Base-by-base conservation (phyloP, 2,329 filamentous ascomycete genomes). In the Cyclaneusma minus region DNA sequence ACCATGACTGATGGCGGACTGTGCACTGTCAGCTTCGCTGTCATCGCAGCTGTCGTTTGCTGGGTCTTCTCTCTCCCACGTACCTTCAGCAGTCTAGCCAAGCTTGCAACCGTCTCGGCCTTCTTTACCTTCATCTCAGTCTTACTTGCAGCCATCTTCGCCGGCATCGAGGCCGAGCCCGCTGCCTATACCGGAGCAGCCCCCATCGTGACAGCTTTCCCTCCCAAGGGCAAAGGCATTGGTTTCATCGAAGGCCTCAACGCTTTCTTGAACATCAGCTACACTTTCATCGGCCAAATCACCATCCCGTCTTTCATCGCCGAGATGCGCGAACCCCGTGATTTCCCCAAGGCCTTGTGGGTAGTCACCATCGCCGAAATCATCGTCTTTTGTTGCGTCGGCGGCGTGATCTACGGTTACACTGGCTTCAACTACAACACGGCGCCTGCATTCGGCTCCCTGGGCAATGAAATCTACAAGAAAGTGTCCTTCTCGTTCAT, bases 241-340 rank as follows among this genome's bases (percentile, higher is more conserved):
- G 79, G 77, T 0, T 93, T 91, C 39, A 80, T 92, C 3, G 58
- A 64, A 3, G 84, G 75, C 13, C 75, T 92, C 63, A 83, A 73
- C 28, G 85, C 85, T 0, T 93, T 93, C 52, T 64, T 94, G 49
- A 94, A 94, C 53, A 94, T 94, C 46, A 82, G 75, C 53, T 94
- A 93, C 49, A 93, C 85, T 1, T 93, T 94, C 47, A 93, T 94
- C 39, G 85, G 85, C 0, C 85, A 94, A 48, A 92, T 93, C 42
- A 93, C 85, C 0, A 63, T 94, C 9, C 85, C 85, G 1, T 87
- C 79, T 40, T 94, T 94, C 56, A 94, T 94, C 37, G 84, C 85
- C 3, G 85, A 94, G 52, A 94, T 94, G 85, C 79, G 59, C 30
- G 62, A 73, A 15, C 68, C 68, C 2, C 48, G 28, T 2, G 85